Evolutionary conservation across 192 early-diverging fungal species (phyloP), one percentile per base, ranked within the genome.

Genomic region (Backusella mclennaniae): DNA sequence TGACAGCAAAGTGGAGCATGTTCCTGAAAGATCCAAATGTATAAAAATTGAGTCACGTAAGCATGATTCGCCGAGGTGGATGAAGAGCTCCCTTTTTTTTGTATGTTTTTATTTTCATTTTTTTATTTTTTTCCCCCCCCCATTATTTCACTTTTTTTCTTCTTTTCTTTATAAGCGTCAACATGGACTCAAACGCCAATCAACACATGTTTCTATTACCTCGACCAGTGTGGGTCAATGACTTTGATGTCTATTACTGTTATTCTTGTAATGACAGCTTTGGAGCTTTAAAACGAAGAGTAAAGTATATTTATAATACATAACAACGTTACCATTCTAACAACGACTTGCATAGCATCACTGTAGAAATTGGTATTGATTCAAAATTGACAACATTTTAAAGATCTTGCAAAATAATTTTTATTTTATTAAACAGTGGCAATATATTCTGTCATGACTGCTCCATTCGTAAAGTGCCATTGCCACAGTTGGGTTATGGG

Each of bases 371-470:
- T 89, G 88, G 88, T 89, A 84, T 17, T 19, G 39, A 41, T 41
- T 38, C 9, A 39, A 3, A 36, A 39, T 23, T 69, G 9, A 36
- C n/a, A 36, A 14, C 42, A 56, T 42, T 17, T 1, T 17, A 19
- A 44, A 67, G 19, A 73, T 23, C 11, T 56, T 49, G 19, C 6
- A 5, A 33, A 33, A 49, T 49, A 6, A 6, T n/a, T n/a, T 49
- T 49, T 49, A 33, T 33, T n/a, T 6, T 49, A 67, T 9, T 46
- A 38, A 33, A 31, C 75, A 89, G 88, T 75, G 88, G 88, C 2
- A 85, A 85, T 35, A 85, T 89, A 31, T 84, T 87, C 66, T 89
- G 88, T 69, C 85, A 89, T 36, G 85, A 86, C 42, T 88, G 87
- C 63, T 84, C 87, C 46, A 81, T 83, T 14, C 73, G 83, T 39